A percentile compares a stretch with the other conserved stretches of the same genome.
Conservation (phyloP, 495 filamentous ascomycete genomes). For the Antarctomyces pellizariae region DNA sequence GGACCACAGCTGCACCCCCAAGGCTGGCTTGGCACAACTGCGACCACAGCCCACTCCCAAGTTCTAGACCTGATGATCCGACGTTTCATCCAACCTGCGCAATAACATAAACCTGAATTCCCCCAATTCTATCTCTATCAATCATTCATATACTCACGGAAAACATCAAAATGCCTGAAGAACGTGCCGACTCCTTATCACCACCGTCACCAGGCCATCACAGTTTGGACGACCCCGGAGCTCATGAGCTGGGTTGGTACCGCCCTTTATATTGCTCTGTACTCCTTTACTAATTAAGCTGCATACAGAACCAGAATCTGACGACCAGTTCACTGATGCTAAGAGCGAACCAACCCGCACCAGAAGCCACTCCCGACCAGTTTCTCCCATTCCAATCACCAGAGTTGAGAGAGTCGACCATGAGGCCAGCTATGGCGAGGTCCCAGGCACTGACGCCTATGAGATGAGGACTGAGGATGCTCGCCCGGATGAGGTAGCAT, state of each 20-base stretch:
- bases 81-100: too few relatives aligned
- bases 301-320: conserved; percentile 37
- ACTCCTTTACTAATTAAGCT: conserved; percentile 1
- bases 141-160: too few relatives aligned
- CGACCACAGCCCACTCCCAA: too few relatives aligned
- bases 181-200: too few relatives aligned
- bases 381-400: conserved; percentile 54
- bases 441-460: conserved; percentile 67
- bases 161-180: too few relatives aligned
- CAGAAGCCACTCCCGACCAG: conserved; percentile 5
- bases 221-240: conserved; percentile 57
- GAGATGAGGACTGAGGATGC: conserved; percentile 57
- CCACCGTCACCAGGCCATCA: too few relatives aligned
- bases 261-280: too few relatives aligned
- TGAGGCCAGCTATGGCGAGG: conserved; percentile 54
- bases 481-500: conserved; percentile 40
- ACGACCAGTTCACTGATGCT: conserved; percentile 89
- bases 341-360: conserved; percentile 50
- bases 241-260: conserved; percentile 55
- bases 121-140: too few relatives aligned
- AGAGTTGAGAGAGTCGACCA: conserved; percentile 62
- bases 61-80: too few relatives aligned
- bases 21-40: too few relatives aligned
- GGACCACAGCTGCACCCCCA: too few relatives aligned
- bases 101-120: too few relatives aligned